Evolutionary conservation across 2,329 filamentous ascomycete genomes (phyloP).

Genomic region (Sordariomycetes sp.): DNA sequence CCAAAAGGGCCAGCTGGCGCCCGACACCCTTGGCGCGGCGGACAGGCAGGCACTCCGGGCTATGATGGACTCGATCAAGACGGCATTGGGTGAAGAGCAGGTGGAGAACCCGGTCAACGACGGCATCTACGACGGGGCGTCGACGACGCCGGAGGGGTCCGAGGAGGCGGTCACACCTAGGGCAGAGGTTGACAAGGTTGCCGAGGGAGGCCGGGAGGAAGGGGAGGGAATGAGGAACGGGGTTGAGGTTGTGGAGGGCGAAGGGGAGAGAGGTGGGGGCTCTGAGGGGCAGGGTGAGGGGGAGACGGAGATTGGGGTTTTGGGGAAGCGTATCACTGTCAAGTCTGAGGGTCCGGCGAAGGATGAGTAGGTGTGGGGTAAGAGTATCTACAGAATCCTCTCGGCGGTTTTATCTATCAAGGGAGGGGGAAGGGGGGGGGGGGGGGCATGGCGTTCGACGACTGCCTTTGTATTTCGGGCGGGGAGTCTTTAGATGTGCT

Average conservation of each 20-base stretch:
- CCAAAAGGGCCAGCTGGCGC: background rate
- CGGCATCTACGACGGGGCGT: constrained; percentile 2
- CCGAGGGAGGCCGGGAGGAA: background rate
- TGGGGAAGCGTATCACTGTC: background rate
- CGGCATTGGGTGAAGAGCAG: background rate
- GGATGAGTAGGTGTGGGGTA: background rate
- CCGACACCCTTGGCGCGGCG: background rate
- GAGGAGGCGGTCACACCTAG: constrained; percentile 2
- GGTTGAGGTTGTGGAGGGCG: background rate
- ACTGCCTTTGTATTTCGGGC: too few relatives aligned
- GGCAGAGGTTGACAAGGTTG: background rate
- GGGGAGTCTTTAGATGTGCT: too few relatives aligned
- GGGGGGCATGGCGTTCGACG: too few relatives aligned
- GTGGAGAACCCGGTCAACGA: background rate
- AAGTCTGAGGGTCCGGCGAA: background rate
- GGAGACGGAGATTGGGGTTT: background rate
- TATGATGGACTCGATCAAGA: constrained; percentile 2
- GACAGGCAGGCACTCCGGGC: constrained; percentile 2
- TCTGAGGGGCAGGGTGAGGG: too few relatives aligned
- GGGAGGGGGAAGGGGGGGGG: background rate
- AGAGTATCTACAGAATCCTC: background rate
- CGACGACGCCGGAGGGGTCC: constrained; percentile 1
- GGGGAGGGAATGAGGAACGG: background rate
- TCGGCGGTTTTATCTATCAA: background rate
- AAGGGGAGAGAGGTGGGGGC: background rate